Evolutionary conservation across 345 rosid genomes (phyloP), one percentile per base, ranked within the genome.

Genomic region (Rhizophora mangle): DNA sequence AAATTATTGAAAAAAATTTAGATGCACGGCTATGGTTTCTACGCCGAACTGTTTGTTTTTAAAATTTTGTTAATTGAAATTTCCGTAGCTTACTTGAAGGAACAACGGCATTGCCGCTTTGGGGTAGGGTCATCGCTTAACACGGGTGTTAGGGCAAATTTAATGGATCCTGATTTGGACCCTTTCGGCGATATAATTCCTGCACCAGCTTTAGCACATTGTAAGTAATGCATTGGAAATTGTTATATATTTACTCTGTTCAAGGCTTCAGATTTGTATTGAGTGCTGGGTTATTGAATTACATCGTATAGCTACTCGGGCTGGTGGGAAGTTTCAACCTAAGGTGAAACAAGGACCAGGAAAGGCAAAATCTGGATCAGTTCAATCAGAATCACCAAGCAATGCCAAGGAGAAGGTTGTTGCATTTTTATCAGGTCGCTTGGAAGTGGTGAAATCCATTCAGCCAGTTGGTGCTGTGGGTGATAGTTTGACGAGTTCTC

Each of bases 111-210:
- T 43, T 43, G 18, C 49, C 18, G 18, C 15, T 43, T 39, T 9
- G 47, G 47, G 15, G 16, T 39, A 39, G 39, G 8, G 39, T 7
- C 39, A 36, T 1, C 39, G 6, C 47, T 39, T 16, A 39, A 39
- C 47, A 11, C 3, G 1, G 47, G 47, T 39, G 16, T 39, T 55
- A 55, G 59, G 59, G 29, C 15, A 22, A 55, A 55, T 55, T 55
- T 29, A 10, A 64, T 73, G 76, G 76, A 73, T 51, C 36, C 55
- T 47, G 68, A 62, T 39, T 49, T 74, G 64, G 74, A 79, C 68
- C 65, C 78, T 56, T 75, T 78, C 68, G 83, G 70, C 43, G 72
- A 70, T 67, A 63, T 79, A 13, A 74, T 76, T 68, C 68, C 72
- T 58, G 55, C 65, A 39, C 72, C 81, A 22, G 62, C 69, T 22